Evolutionary conservation across 2,329 filamentous ascomycete species (phyloP), one percentile per base, ranked within the genome.

Genomic region (Colletotrichum sansevieriae): DNA sequence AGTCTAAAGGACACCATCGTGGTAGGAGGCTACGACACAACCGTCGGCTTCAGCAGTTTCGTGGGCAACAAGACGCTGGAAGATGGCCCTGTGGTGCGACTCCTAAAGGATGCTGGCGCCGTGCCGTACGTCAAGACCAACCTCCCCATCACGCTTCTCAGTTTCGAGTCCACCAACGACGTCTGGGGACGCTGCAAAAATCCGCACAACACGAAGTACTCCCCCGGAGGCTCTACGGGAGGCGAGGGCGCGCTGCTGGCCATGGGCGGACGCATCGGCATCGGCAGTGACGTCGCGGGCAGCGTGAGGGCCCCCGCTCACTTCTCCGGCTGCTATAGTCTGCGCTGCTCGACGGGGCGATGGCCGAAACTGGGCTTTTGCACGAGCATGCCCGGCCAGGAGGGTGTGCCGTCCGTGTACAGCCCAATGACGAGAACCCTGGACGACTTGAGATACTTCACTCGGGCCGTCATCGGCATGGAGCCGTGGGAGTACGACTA

Each of bases 111-210:
- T 76, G 93, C 94, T 2, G 92, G 95, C 22, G 94, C 95, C 0
- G 86, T 98, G 2, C 95, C 95, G 0, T 97, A 97, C 76, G 93
- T 95, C 71, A 98, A 98, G 84, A 98, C 95, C 0, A 96, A 96
- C 71, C 78, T 97, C 2, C 95, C 95, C 5, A 92, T 95, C 65
- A 97, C 94, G 0, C 86, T 97, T 2, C 85, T 97, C 46, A 94
- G 91, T 65, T 97, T 97, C 74, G 94, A 97, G 79, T 94, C 92
- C 15, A 88, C 89, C 63, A 90, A 90, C 74, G 87, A 87, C 70
- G 83, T 98, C 20, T 98, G 95, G 93, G 95, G 95, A 9, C 87
- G 90, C 37, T 91, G 87, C 72, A 90, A 87, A 15, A 98, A 97
- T 76, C 94, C 95, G 0, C 93, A 97, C 79, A 94, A 94, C 76